Conservation (phyloP, 441 rosid genomes). For the Codiaeum variegatum region DNA sequence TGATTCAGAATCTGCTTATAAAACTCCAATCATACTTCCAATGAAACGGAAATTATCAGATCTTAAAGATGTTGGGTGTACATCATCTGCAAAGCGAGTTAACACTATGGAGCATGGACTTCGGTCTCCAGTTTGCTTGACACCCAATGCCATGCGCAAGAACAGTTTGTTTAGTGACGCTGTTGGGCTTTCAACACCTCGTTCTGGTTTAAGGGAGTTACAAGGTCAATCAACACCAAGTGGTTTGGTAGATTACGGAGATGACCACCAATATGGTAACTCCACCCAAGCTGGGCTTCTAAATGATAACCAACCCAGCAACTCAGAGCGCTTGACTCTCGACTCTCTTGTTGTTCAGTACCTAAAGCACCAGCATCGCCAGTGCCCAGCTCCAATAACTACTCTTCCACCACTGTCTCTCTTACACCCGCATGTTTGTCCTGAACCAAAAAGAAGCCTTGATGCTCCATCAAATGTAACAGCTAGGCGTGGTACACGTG, state of each 20-base stretch:
- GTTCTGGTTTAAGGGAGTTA: conserved; percentile 40
- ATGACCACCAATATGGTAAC: conserved; percentile 54
- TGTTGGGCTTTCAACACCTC: conserved; percentile 57
- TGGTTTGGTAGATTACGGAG: conserved; percentile 39
- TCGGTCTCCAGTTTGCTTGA: conserved; percentile 56
- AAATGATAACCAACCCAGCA: conserved; percentile 60
- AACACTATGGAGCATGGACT: conserved; percentile 66
- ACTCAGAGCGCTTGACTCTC: conserved; percentile 73
- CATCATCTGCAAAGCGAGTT: conserved; percentile 62
- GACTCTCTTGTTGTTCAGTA: conserved; percentile 91
- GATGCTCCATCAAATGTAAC: conserved; percentile 92
- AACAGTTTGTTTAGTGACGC: conserved; percentile 40
- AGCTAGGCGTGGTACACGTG: conserved; percentile 81
- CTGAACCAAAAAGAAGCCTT: conserved; percentile 87
- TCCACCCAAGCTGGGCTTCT: conserved; percentile 44
- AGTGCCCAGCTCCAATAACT: conserved; percentile 97
- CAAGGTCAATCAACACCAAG: conserved; percentile 40
- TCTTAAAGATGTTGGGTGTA: conserved; percentile 53
- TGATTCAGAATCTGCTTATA: conserved; percentile 58
- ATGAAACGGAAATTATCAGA: conserved; percentile 77
- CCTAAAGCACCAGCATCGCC: conserved; percentile 97
- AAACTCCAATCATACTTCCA: conserved; percentile 67
- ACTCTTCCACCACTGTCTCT: conserved; percentile 98
- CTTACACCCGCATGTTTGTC: conserved; percentile 92
- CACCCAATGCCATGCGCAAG: conserved; percentile 52